Evolutionary conservation across 129 eudicot genomes (phyloP), one percentile per base, ranked within the genome.

Genomic region (Centaurea solstitialis): DNA sequence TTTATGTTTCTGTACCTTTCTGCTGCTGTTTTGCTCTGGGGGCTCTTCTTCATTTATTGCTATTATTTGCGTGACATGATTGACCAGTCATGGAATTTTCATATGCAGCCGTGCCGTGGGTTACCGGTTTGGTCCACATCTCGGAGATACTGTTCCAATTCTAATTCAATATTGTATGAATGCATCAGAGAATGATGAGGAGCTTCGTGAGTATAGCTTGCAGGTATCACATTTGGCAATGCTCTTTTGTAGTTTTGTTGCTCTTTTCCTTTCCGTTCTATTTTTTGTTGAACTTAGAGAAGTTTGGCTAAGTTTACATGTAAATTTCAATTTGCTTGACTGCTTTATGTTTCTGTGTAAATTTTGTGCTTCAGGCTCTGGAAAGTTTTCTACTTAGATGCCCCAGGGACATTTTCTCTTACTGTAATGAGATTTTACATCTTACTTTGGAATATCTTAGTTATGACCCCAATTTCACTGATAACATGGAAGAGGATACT

Each of bases 181-280:
- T 87, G 98, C 99, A 72, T 89, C 99, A 61, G 99, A 96, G 85
- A 96, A 93, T 86, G 98, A 96, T 61, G 99, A 96, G 86, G 99
- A 96, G 84, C 98, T 96, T 82, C 96, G 98, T 65, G 99, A 96
- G 88, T 96, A 96, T 84, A 91, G 99, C 84, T 88, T 96, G 86
- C 99, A 96, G 99, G 99, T 93, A 84, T 59, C 20, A n/a, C 6
- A 67, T 82, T 17, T 71, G 69, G 18, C 24, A 43, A 21, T 70
- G 69, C 78, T 65, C 35, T 18, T 30, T 33, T 75, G 68, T 64
- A 20, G 26, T 3, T 64, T 64, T 61, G 15, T n/a, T 80, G 41
- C 47, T 7, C 40, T 8, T 65, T 81, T 38, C 38, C 10, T 24
- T 35, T 68, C 9, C 33, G 57, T 12, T 45, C 47, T 37, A 30